Percentiles rank a stretch among this genome's conserved stretches.
phyloP scores from a whole-genome alignment of 169 alveolate species.

The Besnoitia besnoiti region DNA sequence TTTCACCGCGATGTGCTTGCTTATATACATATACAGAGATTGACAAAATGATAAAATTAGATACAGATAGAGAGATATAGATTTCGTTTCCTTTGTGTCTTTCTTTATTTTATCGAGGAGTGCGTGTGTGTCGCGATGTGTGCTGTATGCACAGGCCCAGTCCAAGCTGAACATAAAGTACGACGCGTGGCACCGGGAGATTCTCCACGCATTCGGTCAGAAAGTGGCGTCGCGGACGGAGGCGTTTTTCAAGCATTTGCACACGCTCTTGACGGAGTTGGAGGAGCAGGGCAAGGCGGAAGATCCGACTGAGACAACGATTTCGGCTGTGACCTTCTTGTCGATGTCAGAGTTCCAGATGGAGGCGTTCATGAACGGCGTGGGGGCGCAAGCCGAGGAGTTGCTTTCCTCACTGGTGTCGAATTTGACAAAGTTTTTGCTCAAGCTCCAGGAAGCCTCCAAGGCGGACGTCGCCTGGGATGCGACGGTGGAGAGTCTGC shows the following conservation, averaged over 20 bases:
- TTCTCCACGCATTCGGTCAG: slow-evolving; percentile 91
- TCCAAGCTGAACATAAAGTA: slow-evolving; percentile 88
- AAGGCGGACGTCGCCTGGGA: slow-evolving; percentile 87
- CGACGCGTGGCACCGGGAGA: slow-evolving; percentile 95
- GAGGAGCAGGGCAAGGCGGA: slow-evolving; percentile 72
- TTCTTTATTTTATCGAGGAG: neutral
- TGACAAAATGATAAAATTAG: no score
- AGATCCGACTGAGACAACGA: slow-evolving; percentile 66
- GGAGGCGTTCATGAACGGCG: slow-evolving; percentile 76
- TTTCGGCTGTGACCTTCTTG: slow-evolving; percentile 75
- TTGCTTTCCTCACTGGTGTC: slow-evolving; percentile 73
- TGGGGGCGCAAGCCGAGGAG: slow-evolving; percentile 77
- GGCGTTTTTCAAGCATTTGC: slow-evolving; percentile 75
- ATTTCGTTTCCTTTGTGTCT: neutral
- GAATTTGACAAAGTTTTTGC: slow-evolving; percentile 86
- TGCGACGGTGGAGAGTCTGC: slow-evolving; percentile 85
- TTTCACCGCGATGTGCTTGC: neutral
- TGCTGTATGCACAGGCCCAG: slow-evolving; percentile 53
- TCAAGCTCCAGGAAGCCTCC: slow-evolving; percentile 90
- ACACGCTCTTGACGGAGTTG: slow-evolving; percentile 73
- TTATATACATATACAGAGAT: neutral
- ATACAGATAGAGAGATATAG: no score
- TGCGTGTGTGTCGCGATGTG: no score
- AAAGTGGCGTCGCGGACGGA: slow-evolving; percentile 79
- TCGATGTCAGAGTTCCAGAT: slow-evolving; percentile 76